Evolutionary conservation across 116 monocot species (phyloP), one percentile per base, ranked within the genome.

Genomic region (Trichopus zeylanicus): DNA sequence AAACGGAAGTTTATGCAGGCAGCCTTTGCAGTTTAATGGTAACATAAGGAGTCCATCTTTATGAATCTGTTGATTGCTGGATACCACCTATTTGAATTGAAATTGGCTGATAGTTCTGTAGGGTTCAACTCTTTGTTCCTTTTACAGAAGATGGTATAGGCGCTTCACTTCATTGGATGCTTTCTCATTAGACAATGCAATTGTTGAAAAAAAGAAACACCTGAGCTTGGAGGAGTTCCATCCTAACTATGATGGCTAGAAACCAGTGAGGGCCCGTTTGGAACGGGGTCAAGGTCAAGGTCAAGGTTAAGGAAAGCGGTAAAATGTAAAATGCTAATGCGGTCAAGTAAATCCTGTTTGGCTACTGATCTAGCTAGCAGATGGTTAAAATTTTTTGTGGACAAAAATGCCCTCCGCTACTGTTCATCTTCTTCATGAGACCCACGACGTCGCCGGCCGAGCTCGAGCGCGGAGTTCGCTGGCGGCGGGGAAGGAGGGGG

Each of bases 61-160:
- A 18, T 22, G 27, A 1, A 8, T 0, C 2, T 7, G 20, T 34
- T 22, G 26, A 53, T 23, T 22, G 1, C 38, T 69, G 21, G 53
- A 70, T 46, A 46, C 24, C 12, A 29, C n/a, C 51, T 29, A n/a
- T 63, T 58, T 59, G 24, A 9, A 20, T 57, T 31, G n/a, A 15
- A 29, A 1, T 27, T 16, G 18, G 7, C 20, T 25, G 19, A 22
- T 26, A 35, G 51, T 64, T 57, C 46, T 74, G 22, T 76, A 97
- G 97, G 97, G 55, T 97, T 97, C 70, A 69, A 74, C 53, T 97
- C 97, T 1, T 67, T 87, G 27, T 87, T 75, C 59, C 75, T 97
- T n/a, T 27, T 84, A 87, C 61, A 71, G 70, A 67, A 90, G 97
- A 81, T 97, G 91, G 91, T 97, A 97, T 62, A 81, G 97, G 56